Evolutionary conservation across 2,329 filamentous ascomycete genomes (phyloP), one percentile per base, ranked within the genome.

Genomic region (Colletotrichum tofieldiae): DNA sequence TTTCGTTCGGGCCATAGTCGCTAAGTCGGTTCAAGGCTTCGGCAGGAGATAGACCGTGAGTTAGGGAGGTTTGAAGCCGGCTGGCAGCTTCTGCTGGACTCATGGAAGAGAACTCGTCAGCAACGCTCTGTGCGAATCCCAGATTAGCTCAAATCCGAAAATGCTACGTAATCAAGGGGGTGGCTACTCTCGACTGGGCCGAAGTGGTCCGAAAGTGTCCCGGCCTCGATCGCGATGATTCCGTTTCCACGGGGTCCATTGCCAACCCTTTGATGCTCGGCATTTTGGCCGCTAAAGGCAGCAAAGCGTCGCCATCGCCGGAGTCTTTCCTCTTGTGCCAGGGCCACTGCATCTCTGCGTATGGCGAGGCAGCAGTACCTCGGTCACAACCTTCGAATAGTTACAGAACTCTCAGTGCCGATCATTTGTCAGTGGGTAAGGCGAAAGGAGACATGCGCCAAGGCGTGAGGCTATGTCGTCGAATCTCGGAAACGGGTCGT

Each of bases 1-100:
- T 93, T 83, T 99, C 96, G 82, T 99, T 99, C 37, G 93, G 92
- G 41, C 96, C 96, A 84, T 96, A 91, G 75, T 93, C 90, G 78
- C 92, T 89, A 73, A 98, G 87, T 78, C 96, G 91, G 67, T 92
- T 89, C 72, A 95, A 88, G 45, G 95, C 96, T 82, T 98, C 94
- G 55, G 91, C 89, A 0, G 94, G 92, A 6, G 94, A 91, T 18
- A 99, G 88, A 64, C 96, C 96, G 78, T 94, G 89, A 18, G 88
- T 91, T 35, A 98, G 85, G n/a, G 95, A 98, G 5, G 96, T 97
- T 75, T 92, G 88, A 65, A 98, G 86, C 75, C 90, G 91, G 65
- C 91, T 87, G 55, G 94, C 95, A 14, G 93, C 93, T 82, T 98
- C 93, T 79, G 92, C 87, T 26, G 93, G 88, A n/a, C 91, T 92